These are phyloP conservation scores for Lentinula detonsa DNA, from an alignment of 768 basidiomycete species.

Conservation along the genomic window DNA sequence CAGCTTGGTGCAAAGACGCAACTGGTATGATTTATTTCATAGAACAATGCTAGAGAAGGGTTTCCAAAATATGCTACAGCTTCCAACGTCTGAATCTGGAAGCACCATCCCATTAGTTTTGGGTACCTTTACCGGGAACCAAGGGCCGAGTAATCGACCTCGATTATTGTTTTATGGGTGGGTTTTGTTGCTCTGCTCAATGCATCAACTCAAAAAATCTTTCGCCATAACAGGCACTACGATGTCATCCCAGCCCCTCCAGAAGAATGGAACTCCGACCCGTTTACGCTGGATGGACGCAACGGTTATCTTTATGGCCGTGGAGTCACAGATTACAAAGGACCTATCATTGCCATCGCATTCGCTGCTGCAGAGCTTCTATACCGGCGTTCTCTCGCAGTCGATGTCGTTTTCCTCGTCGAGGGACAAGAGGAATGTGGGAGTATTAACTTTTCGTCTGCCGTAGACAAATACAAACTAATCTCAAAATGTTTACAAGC, in stretches of 20 bases:
- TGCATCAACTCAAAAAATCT: background rate
- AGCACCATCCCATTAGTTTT: slow-evolving; percentile 84
- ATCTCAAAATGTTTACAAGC: background rate
- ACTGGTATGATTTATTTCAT: slow-evolving; percentile 43
- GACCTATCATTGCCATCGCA: slow-evolving; percentile 87
- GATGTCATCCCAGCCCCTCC: slow-evolving; percentile 83
- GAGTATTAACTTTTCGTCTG: slow-evolving; percentile 77
- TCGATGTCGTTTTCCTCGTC: slow-evolving; percentile 86
- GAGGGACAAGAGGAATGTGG: slow-evolving; percentile 99
- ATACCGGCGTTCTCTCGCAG: slow-evolving; percentile 61
- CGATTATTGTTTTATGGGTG: slow-evolving; percentile 91
- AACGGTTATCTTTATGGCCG: slow-evolving; percentile 91
- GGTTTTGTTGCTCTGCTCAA: slow-evolving; percentile 11
- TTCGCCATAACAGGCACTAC: slow-evolving; percentile 64
- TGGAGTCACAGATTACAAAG: slow-evolving; percentile 93
- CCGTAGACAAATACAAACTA: slow-evolving; percentile 73
- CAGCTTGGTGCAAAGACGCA: slow-evolving; percentile 83
- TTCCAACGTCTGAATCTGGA: slow-evolving; percentile 57
- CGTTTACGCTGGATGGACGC: slow-evolving; percentile 73
- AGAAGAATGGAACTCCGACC: slow-evolving; percentile 76
- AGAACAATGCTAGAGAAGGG: background rate
- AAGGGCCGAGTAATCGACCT: slow-evolving; percentile 51
- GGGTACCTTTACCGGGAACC: slow-evolving; percentile 75
- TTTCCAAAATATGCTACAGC: slow-evolving; percentile 29
- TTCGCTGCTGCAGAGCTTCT: slow-evolving; percentile 84